Percentiles rank a stretch among this genome's conserved stretches.
These are phyloP conservation scores for Punctularia strigosozonata DNA, from an alignment of 768 basidiomycete genomes.

Conservation along the genomic window DNA sequence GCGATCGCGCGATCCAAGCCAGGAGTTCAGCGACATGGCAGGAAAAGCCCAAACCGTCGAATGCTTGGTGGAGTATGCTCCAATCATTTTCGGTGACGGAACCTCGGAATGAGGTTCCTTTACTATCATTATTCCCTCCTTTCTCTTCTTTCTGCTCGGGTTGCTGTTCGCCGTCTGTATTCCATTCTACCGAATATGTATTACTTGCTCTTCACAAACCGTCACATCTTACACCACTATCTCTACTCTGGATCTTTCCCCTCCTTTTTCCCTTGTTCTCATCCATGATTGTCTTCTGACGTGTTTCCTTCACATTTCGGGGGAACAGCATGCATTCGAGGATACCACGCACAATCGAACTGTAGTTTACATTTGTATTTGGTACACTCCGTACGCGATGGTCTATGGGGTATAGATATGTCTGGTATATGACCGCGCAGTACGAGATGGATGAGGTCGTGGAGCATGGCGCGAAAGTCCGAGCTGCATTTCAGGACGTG, in stretches of 20 bases:
- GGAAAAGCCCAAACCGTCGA: conserved; percentile 89
- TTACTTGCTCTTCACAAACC: conserved; percentile 1
- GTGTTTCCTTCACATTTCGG: too few species aligned
- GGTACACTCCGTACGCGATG: too few species aligned
- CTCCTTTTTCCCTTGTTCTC: conserved; percentile 8
- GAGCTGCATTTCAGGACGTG: too few species aligned
- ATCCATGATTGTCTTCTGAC: neutral
- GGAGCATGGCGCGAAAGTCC: too few species aligned
- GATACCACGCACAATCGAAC: too few species aligned
- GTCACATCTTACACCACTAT: conserved; percentile 4
- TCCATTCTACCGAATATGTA: too few species aligned
- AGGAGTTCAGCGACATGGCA: conserved; percentile 97
- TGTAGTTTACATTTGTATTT: too few species aligned
- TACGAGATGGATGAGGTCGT: too few species aligned
- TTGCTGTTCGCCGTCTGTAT: too few species aligned
- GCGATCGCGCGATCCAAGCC: conserved; percentile 73
- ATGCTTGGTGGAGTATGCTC: conserved; percentile 89
- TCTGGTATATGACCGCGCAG: too few species aligned
- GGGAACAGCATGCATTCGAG: too few species aligned
- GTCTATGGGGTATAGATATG: too few species aligned
- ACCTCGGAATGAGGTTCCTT: neutral
- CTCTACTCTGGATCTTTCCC: conserved; percentile 17
- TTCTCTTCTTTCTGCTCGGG: conserved; percentile 1
- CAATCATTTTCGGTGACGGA: conserved; percentile 27
- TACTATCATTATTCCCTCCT: conserved; percentile 8